Conservation (phyloP, 192 early-diverging fungal genomes). For the Backusella tarrabulga region DNA sequence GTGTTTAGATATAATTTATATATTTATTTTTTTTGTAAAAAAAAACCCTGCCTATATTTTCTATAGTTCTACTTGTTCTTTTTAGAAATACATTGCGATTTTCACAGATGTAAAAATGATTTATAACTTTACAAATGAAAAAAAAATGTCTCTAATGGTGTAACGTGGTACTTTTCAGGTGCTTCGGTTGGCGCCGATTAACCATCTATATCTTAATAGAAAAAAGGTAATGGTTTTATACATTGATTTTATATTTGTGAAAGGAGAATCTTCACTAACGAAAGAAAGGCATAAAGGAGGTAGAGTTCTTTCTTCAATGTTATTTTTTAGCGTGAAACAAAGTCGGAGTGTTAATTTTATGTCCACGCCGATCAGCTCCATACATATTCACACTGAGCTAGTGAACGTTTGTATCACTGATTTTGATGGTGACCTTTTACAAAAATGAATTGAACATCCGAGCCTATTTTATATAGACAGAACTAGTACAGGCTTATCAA, state of each 20-base stretch:
- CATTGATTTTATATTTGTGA: not conserved
- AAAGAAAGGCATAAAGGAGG: not conserved
- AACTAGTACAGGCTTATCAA: not conserved
- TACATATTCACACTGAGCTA: not conserved
- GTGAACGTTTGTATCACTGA: not conserved
- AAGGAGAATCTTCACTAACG: not conserved
- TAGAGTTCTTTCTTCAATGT: not conserved
- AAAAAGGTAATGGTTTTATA: not conserved
- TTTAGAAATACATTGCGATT: not conserved
- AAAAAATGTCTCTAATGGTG: not conserved
- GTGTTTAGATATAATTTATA: not conserved
- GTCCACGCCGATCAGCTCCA: not conserved
- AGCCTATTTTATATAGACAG: not conserved
- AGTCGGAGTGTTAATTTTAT: not conserved
- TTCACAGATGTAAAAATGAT: constrained; percentile 7
- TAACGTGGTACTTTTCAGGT: not conserved
- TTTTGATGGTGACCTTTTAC: not conserved
- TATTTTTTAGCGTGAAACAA: not conserved
- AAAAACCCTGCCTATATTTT: not conserved
- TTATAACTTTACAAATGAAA: constrained; percentile 4
- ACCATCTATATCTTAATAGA: not conserved
- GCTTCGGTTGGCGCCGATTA: not conserved
- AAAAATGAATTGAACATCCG: not conserved
- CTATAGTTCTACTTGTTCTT: not conserved
- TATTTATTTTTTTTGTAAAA: not conserved